Evolutionary conservation across 192 early-diverging fungal species (phyloP), one percentile per base, ranked within the genome.

Genomic region (Umbelopsis vinacea): DNA sequence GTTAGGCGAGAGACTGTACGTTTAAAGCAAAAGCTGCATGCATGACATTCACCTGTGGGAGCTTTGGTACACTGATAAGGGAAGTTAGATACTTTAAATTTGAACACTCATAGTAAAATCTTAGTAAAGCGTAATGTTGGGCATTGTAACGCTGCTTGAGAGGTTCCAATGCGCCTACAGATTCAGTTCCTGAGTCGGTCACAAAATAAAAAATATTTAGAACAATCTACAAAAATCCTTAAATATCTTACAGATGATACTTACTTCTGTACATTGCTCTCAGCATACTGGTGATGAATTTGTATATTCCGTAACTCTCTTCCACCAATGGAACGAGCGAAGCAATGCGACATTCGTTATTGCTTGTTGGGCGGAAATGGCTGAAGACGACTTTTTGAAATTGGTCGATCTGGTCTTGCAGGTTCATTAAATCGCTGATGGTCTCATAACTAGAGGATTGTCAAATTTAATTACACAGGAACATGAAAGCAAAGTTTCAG

Each of bases 301-400:
- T 92, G 82, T 99, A 99, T 68, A 99, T 97, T 15, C 91, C 94
- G 72, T 97, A 90, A 71, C 88, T 92, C 75, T 99, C 97, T 72
- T 99, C 96, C 4, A 99, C 94, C 60, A 99, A 83, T n/a, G 97
- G 97, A 35, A 99, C 95, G 22, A 99, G 87, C 19, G 96, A 91
- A 12, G 96, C 89, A 76, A 99, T 96, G 37, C 95, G 92, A 77
- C 94, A 96, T 81, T 99, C 96, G 76, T 97, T 97, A 81, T 93
- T 94, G 57, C 91, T 89, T 9, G 85, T 86, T 19, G 86, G 83
- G 37, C 92, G 88, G 81, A 99, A 94, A 74, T 92, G 89, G 43
- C 77, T 82, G 77, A 99, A 95, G 17, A 99, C 90, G 1, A 92
- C 84, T 77, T 94, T 95, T 73, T 96, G 94, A 81, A 99, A 93